phyloP scores from a whole-genome alignment of 805 yeast genomes.

The Ogataea chonburiensis region DNA sequence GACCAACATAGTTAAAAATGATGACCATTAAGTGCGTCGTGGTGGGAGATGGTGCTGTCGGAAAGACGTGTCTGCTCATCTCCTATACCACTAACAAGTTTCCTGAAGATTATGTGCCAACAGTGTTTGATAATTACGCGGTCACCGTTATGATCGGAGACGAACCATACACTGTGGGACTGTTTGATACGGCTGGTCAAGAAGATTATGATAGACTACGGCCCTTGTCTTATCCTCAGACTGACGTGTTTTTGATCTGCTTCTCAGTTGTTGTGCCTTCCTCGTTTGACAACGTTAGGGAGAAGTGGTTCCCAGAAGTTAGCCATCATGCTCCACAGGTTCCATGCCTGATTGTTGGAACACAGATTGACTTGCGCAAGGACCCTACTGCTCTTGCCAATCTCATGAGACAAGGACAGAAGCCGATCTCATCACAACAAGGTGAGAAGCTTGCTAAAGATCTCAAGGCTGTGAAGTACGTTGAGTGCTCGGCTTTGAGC shows the following conservation, averaged over 20 bases:
- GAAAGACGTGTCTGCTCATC: slow-evolving; percentile 92
- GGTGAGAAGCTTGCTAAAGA: slow-evolving; percentile 95
- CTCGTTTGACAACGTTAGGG: slow-evolving; percentile 94
- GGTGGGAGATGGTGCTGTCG: slow-evolving; percentile 99
- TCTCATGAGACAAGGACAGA: slow-evolving; percentile 83
- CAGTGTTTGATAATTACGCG: slow-evolving; percentile 96
- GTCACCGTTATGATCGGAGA: slow-evolving; percentile 96
- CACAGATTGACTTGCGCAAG: slow-evolving; percentile 92
- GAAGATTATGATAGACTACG: slow-evolving; percentile 98
- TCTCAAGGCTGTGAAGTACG: slow-evolving; percentile 91
- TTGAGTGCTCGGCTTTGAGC: slow-evolving; percentile 96
- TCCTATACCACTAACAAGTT: slow-evolving; percentile 96
- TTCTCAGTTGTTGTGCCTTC: slow-evolving; percentile 97
- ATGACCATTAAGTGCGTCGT: slow-evolving; percentile 89
- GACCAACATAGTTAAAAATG: slow-evolving; percentile 33
- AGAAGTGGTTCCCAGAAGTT: slow-evolving; percentile 98
- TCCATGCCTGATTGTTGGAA: slow-evolving; percentile 95
- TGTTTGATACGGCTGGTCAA: slow-evolving; percentile 98
- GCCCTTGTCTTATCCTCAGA: slow-evolving; percentile 94
- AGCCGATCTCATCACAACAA: slow-evolving; percentile 80
- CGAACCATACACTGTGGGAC: slow-evolving; percentile 95
- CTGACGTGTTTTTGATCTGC: slow-evolving; percentile 94
- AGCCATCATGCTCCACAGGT: slow-evolving; percentile 95
- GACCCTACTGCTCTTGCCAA: slow-evolving; percentile 89
- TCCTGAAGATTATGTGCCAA: slow-evolving; percentile 97